phyloP scores from a whole-genome alignment of 2,329 filamentous ascomycete species.

The Calonectria fujianensis region DNA sequence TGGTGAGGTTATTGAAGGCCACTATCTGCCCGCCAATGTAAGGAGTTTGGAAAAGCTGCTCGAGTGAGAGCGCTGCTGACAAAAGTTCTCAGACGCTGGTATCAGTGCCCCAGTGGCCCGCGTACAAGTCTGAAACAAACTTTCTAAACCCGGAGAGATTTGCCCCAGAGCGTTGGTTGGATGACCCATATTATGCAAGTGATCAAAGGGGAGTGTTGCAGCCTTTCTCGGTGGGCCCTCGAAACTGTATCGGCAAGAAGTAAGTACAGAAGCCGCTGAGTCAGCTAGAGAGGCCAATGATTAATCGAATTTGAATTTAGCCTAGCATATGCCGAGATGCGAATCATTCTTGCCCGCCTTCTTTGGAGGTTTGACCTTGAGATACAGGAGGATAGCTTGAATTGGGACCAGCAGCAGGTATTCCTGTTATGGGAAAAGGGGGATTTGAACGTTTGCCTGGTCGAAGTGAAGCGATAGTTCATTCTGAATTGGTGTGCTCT shows the following conservation, averaged over 20 bases:
- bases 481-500: not conserved
- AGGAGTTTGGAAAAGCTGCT: too few species aligned
- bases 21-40: constrained; percentile 4
- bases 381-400: not conserved
- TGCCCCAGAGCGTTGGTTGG: constrained; percentile 3
- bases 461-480: not conserved
- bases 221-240: constrained; percentile 7
- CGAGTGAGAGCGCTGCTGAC: not conserved
- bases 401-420: not conserved
- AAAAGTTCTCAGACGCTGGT: not conserved
- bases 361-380: constrained; percentile 1
- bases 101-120: not conserved
- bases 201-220: constrained; percentile 7
- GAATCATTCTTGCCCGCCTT: not conserved
- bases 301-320: not conserved
- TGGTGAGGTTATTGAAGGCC: constrained; percentile 4
- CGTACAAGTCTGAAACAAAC: not conserved
- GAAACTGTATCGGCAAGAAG: constrained; percentile 10
- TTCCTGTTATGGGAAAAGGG: constrained; percentile 15
- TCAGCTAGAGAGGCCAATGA: not conserved
- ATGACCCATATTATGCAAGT: not conserved
- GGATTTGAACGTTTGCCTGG: not conserved
- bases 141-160: constrained; percentile 1
- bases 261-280: not conserved
- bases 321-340: constrained; percentile 10